Conservation (phyloP, 2,329 filamentous ascomycete genomes). For the Alternaria arbusti region DNA sequence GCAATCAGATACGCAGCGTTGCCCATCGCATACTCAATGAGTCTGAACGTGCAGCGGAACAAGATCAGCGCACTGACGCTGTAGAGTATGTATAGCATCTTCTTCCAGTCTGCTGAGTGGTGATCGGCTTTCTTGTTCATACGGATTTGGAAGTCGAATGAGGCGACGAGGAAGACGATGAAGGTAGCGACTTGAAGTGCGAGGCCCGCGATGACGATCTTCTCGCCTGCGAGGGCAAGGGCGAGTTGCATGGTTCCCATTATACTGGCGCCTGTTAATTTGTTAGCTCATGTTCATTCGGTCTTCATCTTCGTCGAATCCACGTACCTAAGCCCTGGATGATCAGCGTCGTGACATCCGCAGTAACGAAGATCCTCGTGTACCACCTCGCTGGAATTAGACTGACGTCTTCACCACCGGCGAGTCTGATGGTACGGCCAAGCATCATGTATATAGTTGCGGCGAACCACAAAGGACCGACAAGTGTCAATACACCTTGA, state of each 20-base stretch:
- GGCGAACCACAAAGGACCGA: conserved; percentile 56
- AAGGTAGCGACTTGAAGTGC: conserved; percentile 44
- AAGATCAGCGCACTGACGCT: conserved; percentile 56
- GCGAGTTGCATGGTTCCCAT: conserved; percentile 44
- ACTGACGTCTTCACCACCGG: conserved; percentile 33
- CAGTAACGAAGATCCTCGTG: conserved; percentile 36
- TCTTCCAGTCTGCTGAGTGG: conserved; percentile 23
- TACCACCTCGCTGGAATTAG: conserved; percentile 38
- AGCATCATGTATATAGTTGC: conserved; percentile 57
- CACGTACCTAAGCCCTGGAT: conserved; percentile 39
- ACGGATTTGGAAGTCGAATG: conserved; percentile 39
- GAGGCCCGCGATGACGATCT: conserved; percentile 44
- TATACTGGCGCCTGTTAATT: conserved; percentile 31
- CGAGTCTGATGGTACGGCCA: conserved; percentile 46
- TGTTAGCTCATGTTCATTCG: not conserved
- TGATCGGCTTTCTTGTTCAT: conserved; percentile 22
- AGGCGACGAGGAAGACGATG: conserved; percentile 37
- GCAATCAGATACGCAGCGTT: conserved; percentile 53
- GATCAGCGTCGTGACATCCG: conserved; percentile 37
- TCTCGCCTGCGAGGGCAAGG: conserved; percentile 40
- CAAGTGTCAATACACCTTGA: conserved; percentile 51
- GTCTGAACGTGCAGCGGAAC: conserved; percentile 57
- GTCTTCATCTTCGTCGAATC: not conserved
- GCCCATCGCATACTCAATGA: conserved; percentile 59
- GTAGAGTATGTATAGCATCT: conserved; percentile 53